These are phyloP conservation scores for Backusella psychrophila DNA, from an alignment of 192 early-diverging fungal genomes.

Conservation along the genomic window DNA sequence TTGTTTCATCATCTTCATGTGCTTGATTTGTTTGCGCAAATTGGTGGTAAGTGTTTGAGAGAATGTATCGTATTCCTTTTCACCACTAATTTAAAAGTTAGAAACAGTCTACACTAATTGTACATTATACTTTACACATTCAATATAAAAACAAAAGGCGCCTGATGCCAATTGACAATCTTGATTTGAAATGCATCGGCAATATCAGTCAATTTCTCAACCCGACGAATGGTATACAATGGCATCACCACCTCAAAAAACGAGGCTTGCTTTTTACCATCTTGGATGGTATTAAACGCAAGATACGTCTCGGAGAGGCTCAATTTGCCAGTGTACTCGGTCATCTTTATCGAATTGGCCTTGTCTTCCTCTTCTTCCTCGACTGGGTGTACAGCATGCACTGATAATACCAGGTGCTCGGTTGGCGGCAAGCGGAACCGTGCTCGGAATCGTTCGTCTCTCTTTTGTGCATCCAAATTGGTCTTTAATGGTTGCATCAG, in stretches of 20 bases:
- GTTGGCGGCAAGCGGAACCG: conserved; percentile 78
- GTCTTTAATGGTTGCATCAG: conserved; percentile 50
- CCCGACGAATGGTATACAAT: conserved; percentile 74
- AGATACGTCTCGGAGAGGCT: conserved; percentile 78
- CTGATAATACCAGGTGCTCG: conserved; percentile 72
- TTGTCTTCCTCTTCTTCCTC: conserved; percentile 35
- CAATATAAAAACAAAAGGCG: conserved; percentile 14
- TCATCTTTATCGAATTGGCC: background rate
- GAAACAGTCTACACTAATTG: too few relatives aligned
- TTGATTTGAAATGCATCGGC: conserved; percentile 28
- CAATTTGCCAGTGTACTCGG: conserved; percentile 58
- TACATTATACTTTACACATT: conserved; percentile 42
- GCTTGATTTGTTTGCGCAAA: conserved; percentile 65
- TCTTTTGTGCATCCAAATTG: conserved; percentile 71
- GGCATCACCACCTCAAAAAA: conserved; percentile 67
- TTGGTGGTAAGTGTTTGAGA: conserved; percentile 75
- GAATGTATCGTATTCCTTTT: conserved; percentile 72
- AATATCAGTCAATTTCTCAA: conserved; percentile 67
- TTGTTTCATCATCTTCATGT: conserved; percentile 82
- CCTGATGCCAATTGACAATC: conserved; percentile 32
- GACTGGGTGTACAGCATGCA: conserved; percentile 56
- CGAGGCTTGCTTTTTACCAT: background rate
- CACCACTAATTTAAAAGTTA: background rate
- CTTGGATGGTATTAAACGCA: conserved; percentile 58
- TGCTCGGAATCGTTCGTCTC: conserved; percentile 74